A percentile compares a stretch with the other conserved stretches of the same genome.
Evolutionary conservation across 2,329 filamentous ascomycete genomes (phyloP).

Genomic region (Leptographium radiaticola): DNA sequence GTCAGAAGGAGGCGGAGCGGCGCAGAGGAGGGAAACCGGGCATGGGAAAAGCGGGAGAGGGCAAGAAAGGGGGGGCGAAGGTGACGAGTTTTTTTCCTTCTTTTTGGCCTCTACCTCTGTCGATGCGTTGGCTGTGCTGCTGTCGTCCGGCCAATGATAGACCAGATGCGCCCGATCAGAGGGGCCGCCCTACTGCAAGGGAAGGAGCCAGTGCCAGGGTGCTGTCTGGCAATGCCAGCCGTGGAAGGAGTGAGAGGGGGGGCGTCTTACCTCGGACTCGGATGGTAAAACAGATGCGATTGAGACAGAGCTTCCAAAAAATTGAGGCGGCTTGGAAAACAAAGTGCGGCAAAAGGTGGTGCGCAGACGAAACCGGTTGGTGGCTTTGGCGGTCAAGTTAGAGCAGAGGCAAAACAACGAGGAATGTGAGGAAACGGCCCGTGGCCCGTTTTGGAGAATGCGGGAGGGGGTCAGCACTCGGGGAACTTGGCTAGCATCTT

Average conservation of each 20-base stretch:
- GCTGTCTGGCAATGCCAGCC: neutral
- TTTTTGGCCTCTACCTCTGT: slow-evolving; percentile 6
- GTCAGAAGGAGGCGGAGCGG: neutral
- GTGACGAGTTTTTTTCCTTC: slow-evolving; percentile 3
- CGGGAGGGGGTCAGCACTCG: neutral
- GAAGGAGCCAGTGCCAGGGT: slow-evolving; percentile 7
- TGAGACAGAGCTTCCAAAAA: neutral
- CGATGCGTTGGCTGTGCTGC: slow-evolving; percentile 15
- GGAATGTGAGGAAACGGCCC: slow-evolving; percentile 1
- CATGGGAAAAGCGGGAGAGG: slow-evolving; percentile 5
- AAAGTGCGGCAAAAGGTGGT: neutral
- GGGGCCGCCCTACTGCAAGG: slow-evolving; percentile 10
- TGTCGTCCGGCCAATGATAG: slow-evolving; percentile 12
- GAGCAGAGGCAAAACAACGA: neutral
- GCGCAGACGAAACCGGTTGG: too few relatives aligned
- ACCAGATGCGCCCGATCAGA: slow-evolving; percentile 9
- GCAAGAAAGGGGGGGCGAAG: slow-evolving; percentile 5
- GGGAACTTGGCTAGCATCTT: neutral
- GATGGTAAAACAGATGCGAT: neutral
- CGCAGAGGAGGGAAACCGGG: neutral
- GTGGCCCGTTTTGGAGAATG: slow-evolving; percentile 1
- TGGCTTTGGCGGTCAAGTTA: too few relatives aligned
- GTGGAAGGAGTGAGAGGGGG: neutral
- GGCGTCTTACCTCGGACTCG: neutral
- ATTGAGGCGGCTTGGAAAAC: neutral